Evolutionary conservation across 164 flowering plant species (phyloP), one percentile per base, ranked within the genome.

Genomic region (Euptelea pleiosperma): DNA sequence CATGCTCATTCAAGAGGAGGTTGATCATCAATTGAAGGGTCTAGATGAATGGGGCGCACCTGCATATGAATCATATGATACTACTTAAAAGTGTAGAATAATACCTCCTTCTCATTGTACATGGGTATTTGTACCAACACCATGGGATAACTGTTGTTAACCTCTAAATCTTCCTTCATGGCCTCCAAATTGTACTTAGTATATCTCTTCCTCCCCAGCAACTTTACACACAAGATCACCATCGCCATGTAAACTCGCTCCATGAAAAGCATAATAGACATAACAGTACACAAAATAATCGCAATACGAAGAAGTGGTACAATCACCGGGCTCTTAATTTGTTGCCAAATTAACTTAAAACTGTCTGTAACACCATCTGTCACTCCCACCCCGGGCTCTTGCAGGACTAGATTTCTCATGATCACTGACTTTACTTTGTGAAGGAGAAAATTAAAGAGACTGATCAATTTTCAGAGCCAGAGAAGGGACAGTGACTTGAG

Each of bases 21-120:
- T 18, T 6, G 21, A 42, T 42, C 21, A n/a, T n/a, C 18, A 6
- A 16, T n/a, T 42, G 45, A 42, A 42, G 7, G 7, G 3, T 42
- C 9, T n/a, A 6, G 24, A n/a, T n/a, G 22, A 3, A 42, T 18
- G n/a, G 45, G 18, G 4, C 16, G 16, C n/a, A n/a, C n/a, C n/a
- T n/a, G n/a, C n/a, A n/a, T n/a, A n/a, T n/a, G n/a, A n/a, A n/a
- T n/a, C n/a, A n/a, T n/a, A n/a, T n/a, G n/a, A n/a, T n/a, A n/a
- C n/a, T n/a, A n/a, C n/a, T n/a, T 42, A 0, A 11, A n/a, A 21
- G 28, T 8, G 11, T 49, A 25, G 0, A 10, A 6, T 21, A 28
- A 44, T 77, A 86, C 89, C 88, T 86, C 90, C 49, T 63, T 81
- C 60, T 87, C 91, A 50, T 87, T 84, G 18, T 53, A 82, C 91